phyloP scores from a whole-genome alignment of 2,329 filamentous ascomycete species.

The Botrytis porri region DNA sequence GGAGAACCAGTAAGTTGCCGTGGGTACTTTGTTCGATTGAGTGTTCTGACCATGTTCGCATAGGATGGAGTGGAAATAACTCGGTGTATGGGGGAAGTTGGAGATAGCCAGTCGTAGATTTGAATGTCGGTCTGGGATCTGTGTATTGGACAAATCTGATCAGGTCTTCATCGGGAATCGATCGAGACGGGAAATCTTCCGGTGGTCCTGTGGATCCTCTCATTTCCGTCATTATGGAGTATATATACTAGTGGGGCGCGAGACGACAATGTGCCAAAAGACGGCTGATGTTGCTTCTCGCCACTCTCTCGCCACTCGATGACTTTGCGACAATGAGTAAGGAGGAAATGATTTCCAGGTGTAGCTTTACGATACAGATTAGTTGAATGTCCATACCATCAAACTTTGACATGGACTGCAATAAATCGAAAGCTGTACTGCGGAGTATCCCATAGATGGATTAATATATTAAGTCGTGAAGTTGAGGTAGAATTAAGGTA shows the following conservation, averaged over 20 bases:
- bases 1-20: conserved; percentile 56
- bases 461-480: neutral
- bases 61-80: conserved; percentile 18
- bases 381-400: neutral
- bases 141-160: neutral
- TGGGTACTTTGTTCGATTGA: neutral
- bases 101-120: neutral
- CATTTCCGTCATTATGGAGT: neutral
- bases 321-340: neutral
- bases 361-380: neutral
- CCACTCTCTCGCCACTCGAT: neutral
- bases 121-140: neutral
- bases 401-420: neutral
- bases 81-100: conserved; percentile 5
- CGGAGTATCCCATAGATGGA: neutral
- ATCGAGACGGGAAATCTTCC: neutral
- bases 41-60: neutral
- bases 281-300: neutral
- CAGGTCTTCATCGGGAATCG: neutral
- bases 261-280: neutral
- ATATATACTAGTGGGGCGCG: neutral
- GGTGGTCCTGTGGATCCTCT: neutral
- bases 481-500: neutral
- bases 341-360: no score
- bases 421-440: neutral